Evolutionary conservation across 164 flowering plant genomes (phyloP).

Genomic region (Macadamia tetraphylla): DNA sequence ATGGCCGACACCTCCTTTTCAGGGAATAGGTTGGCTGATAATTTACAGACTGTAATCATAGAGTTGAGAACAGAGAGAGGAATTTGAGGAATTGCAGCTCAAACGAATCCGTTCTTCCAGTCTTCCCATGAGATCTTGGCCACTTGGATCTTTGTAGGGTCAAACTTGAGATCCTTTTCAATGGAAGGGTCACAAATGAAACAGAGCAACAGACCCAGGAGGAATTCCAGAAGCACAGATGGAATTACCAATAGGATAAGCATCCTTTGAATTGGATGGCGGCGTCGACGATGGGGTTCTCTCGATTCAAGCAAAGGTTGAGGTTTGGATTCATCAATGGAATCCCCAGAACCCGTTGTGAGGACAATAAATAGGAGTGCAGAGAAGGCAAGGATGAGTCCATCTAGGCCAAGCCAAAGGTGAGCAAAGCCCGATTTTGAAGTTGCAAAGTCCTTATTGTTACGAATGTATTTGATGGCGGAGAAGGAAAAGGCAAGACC

Average conservation of each 20-base stretch:
- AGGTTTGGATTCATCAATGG: not conserved
- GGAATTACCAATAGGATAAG: constrained; percentile 48
- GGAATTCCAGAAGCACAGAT: constrained; percentile 59
- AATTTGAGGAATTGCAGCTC: constrained; percentile 83
- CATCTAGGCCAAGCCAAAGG: constrained; percentile 69
- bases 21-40: constrained; percentile 70
- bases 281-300: not conserved
- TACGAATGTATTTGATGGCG: constrained; percentile 69
- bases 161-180: constrained; percentile 42
- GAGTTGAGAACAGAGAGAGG: constrained; percentile 74
- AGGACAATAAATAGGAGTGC: constrained; percentile 41
- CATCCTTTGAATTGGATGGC: constrained; percentile 11
- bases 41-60: constrained; percentile 77
- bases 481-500: constrained; percentile 82
- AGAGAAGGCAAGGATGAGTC: constrained; percentile 54
- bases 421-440: constrained; percentile 23
- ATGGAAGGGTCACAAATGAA: constrained; percentile 68
- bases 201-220: constrained; percentile 50
- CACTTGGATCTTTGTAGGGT: constrained; percentile 51
- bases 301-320: not conserved
- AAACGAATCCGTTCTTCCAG: constrained; percentile 67
- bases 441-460: constrained; percentile 46
- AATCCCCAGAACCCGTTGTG: constrained; percentile 53
- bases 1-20: constrained; percentile 54
- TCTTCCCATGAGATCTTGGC: constrained; percentile 62